Conservation (phyloP, 2,329 filamentous ascomycete genomes). For the Mycosphaerella sp. region DNA sequence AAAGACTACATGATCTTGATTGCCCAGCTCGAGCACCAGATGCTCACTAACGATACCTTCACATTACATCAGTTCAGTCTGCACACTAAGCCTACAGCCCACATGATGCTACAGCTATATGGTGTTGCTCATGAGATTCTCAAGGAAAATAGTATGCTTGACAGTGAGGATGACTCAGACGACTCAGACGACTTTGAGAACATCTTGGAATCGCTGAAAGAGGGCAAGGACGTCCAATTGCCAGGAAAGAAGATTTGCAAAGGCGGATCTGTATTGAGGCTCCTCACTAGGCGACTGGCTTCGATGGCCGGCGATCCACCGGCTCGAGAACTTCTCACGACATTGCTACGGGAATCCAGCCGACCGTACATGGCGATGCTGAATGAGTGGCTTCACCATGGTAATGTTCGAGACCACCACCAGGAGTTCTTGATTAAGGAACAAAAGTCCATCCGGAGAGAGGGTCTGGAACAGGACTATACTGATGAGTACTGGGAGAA, state of each 20-base stretch:
- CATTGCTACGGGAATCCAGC: constrained; percentile 77
- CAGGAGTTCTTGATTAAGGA: constrained; percentile 92
- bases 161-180: constrained; percentile 61
- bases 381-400: constrained; percentile 97
- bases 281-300: constrained; percentile 77
- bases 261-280: constrained; percentile 85
- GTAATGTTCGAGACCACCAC: constrained; percentile 89
- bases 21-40: constrained; percentile 87
- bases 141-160: constrained; percentile 78
- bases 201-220: constrained; percentile 80
- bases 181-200: constrained; percentile 80
- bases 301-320: constrained; percentile 91
- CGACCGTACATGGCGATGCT: constrained; percentile 96
- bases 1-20: constrained; percentile 93
- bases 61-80: constrained; percentile 91
- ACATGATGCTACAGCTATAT: constrained; percentile 88
- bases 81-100: constrained; percentile 80
- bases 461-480: constrained; percentile 89
- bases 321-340: constrained; percentile 72
- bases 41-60: constrained; percentile 79
- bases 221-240: constrained; percentile 78
- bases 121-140: constrained; percentile 80
- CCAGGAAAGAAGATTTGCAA: constrained; percentile 89
- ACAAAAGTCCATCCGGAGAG: constrained; percentile 87
- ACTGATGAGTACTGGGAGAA: constrained; percentile 99